Base-by-base conservation (phyloP, 305 asterid genomes). In the Fraxinus platypoda region DNA sequence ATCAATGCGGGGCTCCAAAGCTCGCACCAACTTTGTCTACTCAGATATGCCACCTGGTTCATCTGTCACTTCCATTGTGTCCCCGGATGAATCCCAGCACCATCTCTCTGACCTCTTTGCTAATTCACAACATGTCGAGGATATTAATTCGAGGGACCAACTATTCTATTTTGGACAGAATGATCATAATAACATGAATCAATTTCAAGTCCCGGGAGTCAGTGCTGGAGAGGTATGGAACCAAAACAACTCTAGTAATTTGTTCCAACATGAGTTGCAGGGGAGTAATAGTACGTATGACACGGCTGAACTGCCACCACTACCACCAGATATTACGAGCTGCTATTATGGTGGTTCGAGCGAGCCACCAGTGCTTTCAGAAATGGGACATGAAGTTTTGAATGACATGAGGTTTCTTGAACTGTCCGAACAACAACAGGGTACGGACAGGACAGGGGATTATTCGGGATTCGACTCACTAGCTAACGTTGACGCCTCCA, bases 41-140 rank as follows among this genome's bases (percentile, higher is more conserved):
- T 94, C 97, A 0, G 98, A 92, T 90, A 92, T 92, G 98, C 98
- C 98, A 0, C 94, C 89, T 0, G 98, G 96, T 34, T 92, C 97
- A 5, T 91, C 98, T 15, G 92, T 95, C 81, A 95, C 98, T 19
- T 89, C 93, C 79, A 90, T 93, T 74, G 75, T 90, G n/a, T 95
- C 98, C 26, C 98, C 98, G 2, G 98, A 93, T 81, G 98, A 95
- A 43, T 70, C 83, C 74, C 76, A 73, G 78, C 81, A 41, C 52
- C 89, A 90, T 43, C 86, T 87, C 85, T 54, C 92, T 66, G 78
- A 89, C 6, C 52, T 73, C 26, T 88, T 89, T 78, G 52, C 78
- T n/a, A 86, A 85, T 59, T 26, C 83, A 8, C 85, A 84, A n/a
- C 82, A 68, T 11, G 35, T 37, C 3, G 76, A 30, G 1, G 49